Base-by-base conservation (phyloP, 768 basidiomycete genomes). In the Suillus subluteus region DNA sequence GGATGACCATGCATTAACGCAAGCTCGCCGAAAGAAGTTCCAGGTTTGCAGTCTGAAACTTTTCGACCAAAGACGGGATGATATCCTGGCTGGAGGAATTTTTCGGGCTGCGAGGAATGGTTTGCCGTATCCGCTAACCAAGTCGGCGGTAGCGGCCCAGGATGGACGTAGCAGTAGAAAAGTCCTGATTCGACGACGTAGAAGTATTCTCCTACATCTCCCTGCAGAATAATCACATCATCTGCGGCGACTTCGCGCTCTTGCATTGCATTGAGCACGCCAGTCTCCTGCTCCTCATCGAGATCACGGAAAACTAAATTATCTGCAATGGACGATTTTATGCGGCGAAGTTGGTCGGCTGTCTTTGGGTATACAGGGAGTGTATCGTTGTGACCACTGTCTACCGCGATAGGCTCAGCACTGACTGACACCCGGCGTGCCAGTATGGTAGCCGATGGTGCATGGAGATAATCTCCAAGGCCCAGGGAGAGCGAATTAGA, bases 1-100 rank as follows among this genome's bases (percentile, higher is more conserved):
- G 94, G 94, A 70, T 97, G 96, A 41, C 95, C 95, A 80, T 99
- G 97, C 97, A 99, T 98, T 71, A 99, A 81, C 38, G 98, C 98
- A 64, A 99, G 84, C 79, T 99, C 97, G 54, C 98, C 98, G 67
- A 99, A 98, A 54, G 91, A 95, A 66, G 85, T 88, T 4, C 96
- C 95, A 1, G 93, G 88, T 55, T 83, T 85, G 83, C 92, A 95
- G 66, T 94, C 91, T 62, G 89, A 87, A 2, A 98, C 98, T 75
- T 91, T 89, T 67, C 86, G 89, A 30, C 94, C 94, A 71, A 89
- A 88, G 67, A 87, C 84, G 6, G 88, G 83, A 69, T 94, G 90
- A 67, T 87, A 87, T 5, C 86, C 87, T 2, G 88, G 83, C 68
- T 86, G 86, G n/a, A 84, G 73, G 70, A 88, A 87, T 75, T 85